Percentiles rank a stretch among this genome's conserved stretches.
Conservation (phyloP, 345 rosid species). For the Bruguiera sexangula region DNA sequence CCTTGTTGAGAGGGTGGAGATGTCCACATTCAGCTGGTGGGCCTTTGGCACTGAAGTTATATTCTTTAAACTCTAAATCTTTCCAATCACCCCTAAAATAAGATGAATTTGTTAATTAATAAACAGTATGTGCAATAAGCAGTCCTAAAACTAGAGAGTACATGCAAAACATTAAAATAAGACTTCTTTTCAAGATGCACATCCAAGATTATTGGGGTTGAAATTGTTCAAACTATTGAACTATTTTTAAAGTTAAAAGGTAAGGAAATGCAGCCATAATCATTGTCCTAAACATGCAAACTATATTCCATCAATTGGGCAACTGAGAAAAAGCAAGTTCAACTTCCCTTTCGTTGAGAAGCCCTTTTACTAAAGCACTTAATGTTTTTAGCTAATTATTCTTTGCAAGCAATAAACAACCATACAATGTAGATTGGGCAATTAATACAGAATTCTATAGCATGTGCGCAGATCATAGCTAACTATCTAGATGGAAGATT, state of each 20-base stretch:
- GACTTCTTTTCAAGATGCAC: neutral
- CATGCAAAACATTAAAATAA: too few species aligned
- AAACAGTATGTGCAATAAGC: neutral
- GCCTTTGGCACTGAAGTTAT: conserved; percentile 89
- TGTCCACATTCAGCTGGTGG: conserved; percentile 80
- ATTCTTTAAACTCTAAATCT: conserved; percentile 82
- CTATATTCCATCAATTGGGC: neutral
- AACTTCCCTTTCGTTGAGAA: neutral
- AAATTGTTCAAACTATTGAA: too few species aligned
- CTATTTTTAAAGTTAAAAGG: too few species aligned
- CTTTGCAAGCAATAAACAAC: too few species aligned
- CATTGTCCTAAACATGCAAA: too few species aligned
- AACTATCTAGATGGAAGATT: neutral
- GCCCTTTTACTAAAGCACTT: neutral
- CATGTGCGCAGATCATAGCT: neutral
- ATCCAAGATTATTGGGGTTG: too few species aligned
- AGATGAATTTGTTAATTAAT: conserved; percentile 17
- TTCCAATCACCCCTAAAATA: conserved; percentile 76
- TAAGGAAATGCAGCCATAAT: too few species aligned
- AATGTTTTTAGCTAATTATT: too few species aligned
- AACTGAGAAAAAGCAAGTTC: neutral
- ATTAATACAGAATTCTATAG: too few species aligned
- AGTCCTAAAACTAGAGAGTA: neutral
- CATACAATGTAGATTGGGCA: too few species aligned
- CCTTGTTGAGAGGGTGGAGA: conserved; percentile 95